Evolutionary conservation across 2,329 filamentous ascomycete genomes (phyloP).

Genomic region (Penicillium sp.): DNA sequence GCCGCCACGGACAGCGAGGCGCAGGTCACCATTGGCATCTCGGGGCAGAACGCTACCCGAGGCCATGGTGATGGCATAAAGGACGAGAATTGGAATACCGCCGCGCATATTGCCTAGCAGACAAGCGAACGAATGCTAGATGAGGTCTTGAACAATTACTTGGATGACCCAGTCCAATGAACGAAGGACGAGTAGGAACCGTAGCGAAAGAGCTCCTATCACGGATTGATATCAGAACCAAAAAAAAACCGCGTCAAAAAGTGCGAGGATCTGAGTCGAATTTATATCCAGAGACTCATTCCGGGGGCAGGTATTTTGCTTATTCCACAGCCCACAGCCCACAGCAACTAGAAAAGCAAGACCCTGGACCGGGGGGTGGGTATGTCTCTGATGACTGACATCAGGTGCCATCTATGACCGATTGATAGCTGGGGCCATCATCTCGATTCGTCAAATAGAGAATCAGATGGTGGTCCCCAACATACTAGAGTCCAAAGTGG

Average conservation of each 20-base stretch:
- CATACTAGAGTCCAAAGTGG: constrained; percentile 11
- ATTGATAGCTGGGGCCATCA: constrained; percentile 4
- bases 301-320: not conserved
- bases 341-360: not conserved
- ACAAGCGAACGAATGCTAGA: constrained; percentile 14
- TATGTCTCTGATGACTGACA: constrained; percentile 6
- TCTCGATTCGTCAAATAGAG: constrained; percentile 9
- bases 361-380: not conserved
- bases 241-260: not conserved
- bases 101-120: constrained; percentile 25
- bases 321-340: not conserved
- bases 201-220: constrained; percentile 52
- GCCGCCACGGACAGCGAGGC: constrained; percentile 14
- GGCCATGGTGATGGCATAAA: constrained; percentile 21
- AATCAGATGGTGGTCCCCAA: constrained; percentile 12
- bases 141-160: constrained; percentile 2
- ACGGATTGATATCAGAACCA: constrained; percentile 11
- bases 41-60: constrained; percentile 23
- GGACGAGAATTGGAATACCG: constrained; percentile 21
- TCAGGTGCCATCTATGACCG: constrained; percentile 1
- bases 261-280: not conserved
- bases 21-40: constrained; percentile 12
- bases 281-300: constrained; percentile 17
- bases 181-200: constrained; percentile 44
- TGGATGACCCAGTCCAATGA: constrained; percentile 5